Evolutionary conservation across 805 yeast genomes (phyloP).

Genomic region (Yamadazyma ubonensis): DNA sequence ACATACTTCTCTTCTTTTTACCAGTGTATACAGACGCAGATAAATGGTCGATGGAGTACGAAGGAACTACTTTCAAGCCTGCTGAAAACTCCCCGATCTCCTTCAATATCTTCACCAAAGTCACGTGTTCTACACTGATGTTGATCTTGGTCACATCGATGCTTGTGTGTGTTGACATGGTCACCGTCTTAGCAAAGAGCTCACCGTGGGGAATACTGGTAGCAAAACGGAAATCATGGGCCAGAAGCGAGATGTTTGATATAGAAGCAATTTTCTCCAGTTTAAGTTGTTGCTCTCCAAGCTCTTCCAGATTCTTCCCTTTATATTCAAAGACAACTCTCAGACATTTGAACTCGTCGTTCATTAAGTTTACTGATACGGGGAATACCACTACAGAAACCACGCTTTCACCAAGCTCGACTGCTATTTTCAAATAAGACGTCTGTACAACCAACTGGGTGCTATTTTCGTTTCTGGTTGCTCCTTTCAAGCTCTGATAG

Average conservation of each 20-base stretch:
- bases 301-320: too few species aligned
- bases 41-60: too few species aligned
- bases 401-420: conserved; percentile 18
- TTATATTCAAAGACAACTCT: conserved; percentile 14
- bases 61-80: not conserved
- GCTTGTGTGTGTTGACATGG: conserved; percentile 16
- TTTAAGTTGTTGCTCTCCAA: too few species aligned
- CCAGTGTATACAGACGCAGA: conserved; percentile 8
- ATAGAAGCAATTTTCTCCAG: conserved; percentile 22
- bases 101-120: conserved; percentile 1
- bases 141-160: conserved; percentile 10
- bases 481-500: too few species aligned
- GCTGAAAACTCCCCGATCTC: not conserved
- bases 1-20: conserved; percentile 18
- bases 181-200: conserved; percentile 20
- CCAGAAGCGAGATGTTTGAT: conserved; percentile 24
- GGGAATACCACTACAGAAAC: conserved; percentile 41
- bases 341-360: conserved; percentile 33
- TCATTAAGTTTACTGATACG: conserved; percentile 38
- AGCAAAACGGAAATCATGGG: conserved; percentile 26
- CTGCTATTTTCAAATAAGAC: conserved; percentile 30
- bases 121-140: conserved; percentile 4
- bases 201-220: conserved; percentile 18
- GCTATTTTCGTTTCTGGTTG: too few species aligned
- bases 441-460: conserved; percentile 39